Evolutionary conservation across 495 filamentous ascomycete genomes (phyloP).

Genomic region (Podospora anserina): DNA sequence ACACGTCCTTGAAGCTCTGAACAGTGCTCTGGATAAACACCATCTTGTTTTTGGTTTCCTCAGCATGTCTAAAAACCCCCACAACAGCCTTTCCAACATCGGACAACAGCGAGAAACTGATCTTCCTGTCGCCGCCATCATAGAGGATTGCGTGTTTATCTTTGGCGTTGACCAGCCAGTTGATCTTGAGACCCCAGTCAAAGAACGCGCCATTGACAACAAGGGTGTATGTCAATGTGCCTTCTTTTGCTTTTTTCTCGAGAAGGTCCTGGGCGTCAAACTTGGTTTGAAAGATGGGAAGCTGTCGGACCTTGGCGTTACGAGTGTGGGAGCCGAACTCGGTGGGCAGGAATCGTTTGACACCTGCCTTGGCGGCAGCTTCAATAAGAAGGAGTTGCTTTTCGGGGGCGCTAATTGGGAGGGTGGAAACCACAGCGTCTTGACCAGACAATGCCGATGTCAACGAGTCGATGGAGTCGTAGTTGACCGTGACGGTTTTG

Average conservation of each 20-base stretch:
- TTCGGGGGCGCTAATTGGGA: slow-evolving; percentile 34
- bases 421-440: slow-evolving; percentile 53
- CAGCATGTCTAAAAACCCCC: slow-evolving; percentile 42
- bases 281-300: slow-evolving; percentile 45
- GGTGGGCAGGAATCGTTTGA: slow-evolving; percentile 38
- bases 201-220: slow-evolving; percentile 45
- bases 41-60: slow-evolving; percentile 47
- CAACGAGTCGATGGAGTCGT: slow-evolving; percentile 50
- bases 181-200: slow-evolving; percentile 37
- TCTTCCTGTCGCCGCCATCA: slow-evolving; percentile 45
- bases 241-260: slow-evolving; percentile 30
- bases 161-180: slow-evolving; percentile 37
- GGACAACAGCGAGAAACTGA: slow-evolving; percentile 42
- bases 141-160: slow-evolving; percentile 38
- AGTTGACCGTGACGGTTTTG: slow-evolving; percentile 49
- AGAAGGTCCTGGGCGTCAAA: slow-evolving; percentile 40
- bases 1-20: slow-evolving; percentile 44
- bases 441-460: slow-evolving; percentile 46
- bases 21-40: slow-evolving; percentile 40
- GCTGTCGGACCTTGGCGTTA: slow-evolving; percentile 29
- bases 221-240: slow-evolving; percentile 44
- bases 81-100: slow-evolving; percentile 42
- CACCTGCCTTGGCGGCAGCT: slow-evolving; percentile 55
- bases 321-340: slow-evolving; percentile 52
- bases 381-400: slow-evolving; percentile 53